phyloP scores from a whole-genome alignment of 371 early-diverging fungal species.

The Vairimorpha necatrix region DNA sequence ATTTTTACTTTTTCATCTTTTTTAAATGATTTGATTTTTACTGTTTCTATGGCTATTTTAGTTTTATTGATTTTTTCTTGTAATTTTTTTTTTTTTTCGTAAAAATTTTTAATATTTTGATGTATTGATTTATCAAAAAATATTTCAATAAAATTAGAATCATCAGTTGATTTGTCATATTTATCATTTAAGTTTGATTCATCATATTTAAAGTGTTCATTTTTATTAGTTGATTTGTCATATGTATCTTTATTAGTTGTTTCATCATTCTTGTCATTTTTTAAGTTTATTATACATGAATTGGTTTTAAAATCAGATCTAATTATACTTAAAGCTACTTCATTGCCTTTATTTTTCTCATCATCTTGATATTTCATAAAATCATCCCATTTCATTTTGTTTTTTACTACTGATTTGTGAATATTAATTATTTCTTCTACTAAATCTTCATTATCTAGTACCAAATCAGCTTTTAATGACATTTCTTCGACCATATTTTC shows the following conservation, averaged over 20 bases:
- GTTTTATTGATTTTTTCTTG: conserved; percentile 62
- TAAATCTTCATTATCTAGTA: conserved; percentile 49
- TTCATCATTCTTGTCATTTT: conserved; percentile 4
- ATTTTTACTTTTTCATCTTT: conserved; percentile 37
- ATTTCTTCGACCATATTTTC: conserved; percentile 37
- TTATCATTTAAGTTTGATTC: no score
- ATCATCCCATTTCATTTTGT: conserved; percentile 60
- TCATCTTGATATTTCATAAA: conserved; percentile 60
- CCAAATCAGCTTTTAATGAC: conserved; percentile 17
- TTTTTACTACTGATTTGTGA: conserved; percentile 41
- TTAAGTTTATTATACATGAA: conserved; percentile 45
- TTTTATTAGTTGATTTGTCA: no score
- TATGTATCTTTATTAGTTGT: no score
- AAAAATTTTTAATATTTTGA: conserved; percentile 47
- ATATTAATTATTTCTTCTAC: conserved; percentile 48
- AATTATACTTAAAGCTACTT: conserved; percentile 46
- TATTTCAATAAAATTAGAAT: conserved; percentile 22
- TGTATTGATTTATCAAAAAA: conserved; percentile 28
- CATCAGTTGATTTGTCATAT: no score
- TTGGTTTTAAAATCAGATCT: conserved; percentile 58
- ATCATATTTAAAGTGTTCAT: no score
- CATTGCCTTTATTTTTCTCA: conserved; percentile 55
- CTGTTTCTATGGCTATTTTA: conserved; percentile 51
- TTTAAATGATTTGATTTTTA: conserved; percentile 37
- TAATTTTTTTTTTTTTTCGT: conserved; percentile 59